Base-by-base conservation (phyloP, 805 yeast species). In the Ascoidea rubescens region DNA sequence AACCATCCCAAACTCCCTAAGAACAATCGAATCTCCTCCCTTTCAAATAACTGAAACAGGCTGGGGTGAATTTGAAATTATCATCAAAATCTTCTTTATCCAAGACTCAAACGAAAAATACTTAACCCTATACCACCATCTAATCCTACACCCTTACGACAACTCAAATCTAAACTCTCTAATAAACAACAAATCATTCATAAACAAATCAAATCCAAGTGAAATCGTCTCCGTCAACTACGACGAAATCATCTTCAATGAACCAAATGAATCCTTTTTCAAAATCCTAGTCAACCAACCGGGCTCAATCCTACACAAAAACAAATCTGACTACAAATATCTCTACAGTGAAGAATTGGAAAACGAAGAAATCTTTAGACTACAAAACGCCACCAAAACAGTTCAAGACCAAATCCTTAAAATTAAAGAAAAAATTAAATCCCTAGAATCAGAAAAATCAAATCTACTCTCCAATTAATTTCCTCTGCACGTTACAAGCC, bases 11-110 rank as follows among this genome's bases (percentile, higher is more conserved):
- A 87, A 82, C 59, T 79, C 96, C 1, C 79, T 88, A n/a, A 71
- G 99, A 52, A 76, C 93, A 1, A 74, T 91, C 14, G 98, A 93
- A 56, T 64, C 72, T 33, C 97, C 98, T 1, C 99, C 99, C 0
- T 93, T 84, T 61, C 95, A 89, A 64, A 88, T 93, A 32, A 85
- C 96, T 1, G 99, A 93, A 62, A 87, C 98, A 0, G 99, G 99
- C 0, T 93, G 99, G 99, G 99, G 99, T 58, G 99, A 93, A 66
- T 93, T 93, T 67, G 99, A 93, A 62, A 84, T 93, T 55, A 79
- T 86, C 44, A 82, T 93, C 52, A 87, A 90, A 63, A 78, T 93
- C 16, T 90, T 82, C 64, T 93, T 93, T 65, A 82, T 81, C 45
- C 75, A 82, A n/a, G 95, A 87, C 33, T 83, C 95, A 14, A 83